Evolutionary conservation across 805 yeast genomes (phyloP), one percentile per base, ranked within the genome.

Genomic region (Saturnispora besseyi): DNA sequence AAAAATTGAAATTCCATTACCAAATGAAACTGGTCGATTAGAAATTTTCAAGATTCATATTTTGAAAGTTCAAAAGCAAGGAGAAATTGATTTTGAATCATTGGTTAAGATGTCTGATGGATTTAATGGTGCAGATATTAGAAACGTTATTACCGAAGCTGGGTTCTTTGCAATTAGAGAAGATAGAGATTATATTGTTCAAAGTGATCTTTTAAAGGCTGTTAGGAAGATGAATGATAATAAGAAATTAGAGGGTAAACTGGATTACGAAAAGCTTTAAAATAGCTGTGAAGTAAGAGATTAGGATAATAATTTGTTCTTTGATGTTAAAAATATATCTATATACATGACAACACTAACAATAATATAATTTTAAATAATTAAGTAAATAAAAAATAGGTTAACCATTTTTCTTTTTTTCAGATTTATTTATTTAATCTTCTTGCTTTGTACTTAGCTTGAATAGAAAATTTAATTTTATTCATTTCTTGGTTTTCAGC

Each of bases 61-160:
- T 1, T 82, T 83, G 57, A 87, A 87, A 60, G 87, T 93, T 93
- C 78, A 81, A 56, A 90, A 84, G 51, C 88, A 86, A 63, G 78
- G 83, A 37, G 97, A 91, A 64, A 95, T 93, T 48, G 77, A 85
- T 63, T 69, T 91, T 37, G 77, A 78, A 48, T 90, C 87, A 66
- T 74, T 93, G 51, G 96, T 97, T 1, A 76, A 81, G 15, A 68
- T 83, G 56, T 83, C 98, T 1, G 93, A 91, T 68, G 93, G 95
- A 66, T 93, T 87, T 66, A 86, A 96, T 4, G 99, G 99, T 76
- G 99, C 99, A 15, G 99, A 93, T 70, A 80, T 93, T 57, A 96
- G 89, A 71, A 99, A 98, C 62, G 75, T 93, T 58, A 93, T 93
- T 36, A 91, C 90, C 61, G 82, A 95, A 57, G 99, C 99, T 1